These are phyloP conservation scores for Aspergillus mulundensis DNA, from an alignment of 495 filamentous ascomycete genomes.

Conservation along the genomic window DNA sequence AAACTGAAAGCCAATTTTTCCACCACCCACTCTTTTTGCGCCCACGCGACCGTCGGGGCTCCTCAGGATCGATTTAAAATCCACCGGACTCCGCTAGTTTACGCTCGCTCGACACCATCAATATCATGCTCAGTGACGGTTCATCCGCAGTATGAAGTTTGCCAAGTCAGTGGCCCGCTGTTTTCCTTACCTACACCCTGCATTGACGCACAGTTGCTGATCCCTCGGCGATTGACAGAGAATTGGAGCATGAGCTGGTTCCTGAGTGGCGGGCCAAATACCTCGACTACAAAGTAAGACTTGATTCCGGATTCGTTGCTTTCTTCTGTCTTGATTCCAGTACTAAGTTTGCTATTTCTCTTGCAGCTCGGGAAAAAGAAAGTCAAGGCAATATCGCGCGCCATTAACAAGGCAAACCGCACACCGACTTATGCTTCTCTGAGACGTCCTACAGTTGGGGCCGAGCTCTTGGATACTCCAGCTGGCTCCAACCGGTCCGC, in stretches of 20 bases:
- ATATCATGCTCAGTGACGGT: constrained; percentile 23
- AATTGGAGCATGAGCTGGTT: constrained; percentile 81
- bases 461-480: constrained; percentile 11
- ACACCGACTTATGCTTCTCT: constrained; percentile 45
- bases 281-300: constrained; percentile 75
- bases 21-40: background rate
- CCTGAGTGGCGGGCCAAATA: constrained; percentile 94
- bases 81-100: constrained; percentile 8
- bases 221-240: constrained; percentile 37
- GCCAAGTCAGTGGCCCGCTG: constrained; percentile 47
- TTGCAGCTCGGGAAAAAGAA: constrained; percentile 75
- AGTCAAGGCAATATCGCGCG: constrained; percentile 72
- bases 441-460: constrained; percentile 18
- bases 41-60: background rate
- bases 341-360: constrained; percentile 2
- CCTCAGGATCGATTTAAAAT: constrained; percentile 3
- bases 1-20: constrained; percentile 8
- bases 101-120: constrained; percentile 1
- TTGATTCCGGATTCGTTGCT: background rate
- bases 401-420: constrained; percentile 56
- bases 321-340: background rate
- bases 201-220: constrained; percentile 14
- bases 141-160: constrained; percentile 53
- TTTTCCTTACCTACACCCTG: background rate
- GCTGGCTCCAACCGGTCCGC: constrained; percentile 10